Conservation (phyloP, 225 moss, liverwort and hornwort species). For the Polytrichum formosum region DNA sequence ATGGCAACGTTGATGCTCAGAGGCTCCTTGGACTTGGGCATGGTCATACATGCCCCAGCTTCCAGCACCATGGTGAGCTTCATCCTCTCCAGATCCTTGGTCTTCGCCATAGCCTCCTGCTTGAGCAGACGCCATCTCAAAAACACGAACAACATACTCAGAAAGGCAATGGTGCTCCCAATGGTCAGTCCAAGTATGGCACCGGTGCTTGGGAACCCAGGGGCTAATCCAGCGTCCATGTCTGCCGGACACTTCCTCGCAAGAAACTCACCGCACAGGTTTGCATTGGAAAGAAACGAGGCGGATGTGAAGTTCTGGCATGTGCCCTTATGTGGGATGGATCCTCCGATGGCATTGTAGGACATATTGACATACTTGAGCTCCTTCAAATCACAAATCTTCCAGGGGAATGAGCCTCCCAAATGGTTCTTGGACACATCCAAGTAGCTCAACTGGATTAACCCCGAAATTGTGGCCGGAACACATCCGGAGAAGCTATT, state of each 20-base stretch:
- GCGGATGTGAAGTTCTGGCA: slow-evolving; percentile 15
- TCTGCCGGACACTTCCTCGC: slow-evolving; percentile 3
- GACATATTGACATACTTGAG: slow-evolving; percentile 33
- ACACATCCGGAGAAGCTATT: slow-evolving; percentile 45
- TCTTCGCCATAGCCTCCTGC: slow-evolving; percentile 22
- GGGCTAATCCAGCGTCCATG: not conserved
- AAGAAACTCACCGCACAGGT: slow-evolving; percentile 26
- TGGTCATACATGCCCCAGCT: slow-evolving; percentile 48
- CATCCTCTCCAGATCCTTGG: slow-evolving; percentile 62
- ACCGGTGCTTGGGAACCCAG: slow-evolving; percentile 16
- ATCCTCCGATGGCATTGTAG: slow-evolving; percentile 25
- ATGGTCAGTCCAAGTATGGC: slow-evolving; percentile 63
- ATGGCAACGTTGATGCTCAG: slow-evolving; percentile 88
- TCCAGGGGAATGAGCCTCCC: slow-evolving; percentile 47
- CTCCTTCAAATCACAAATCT: slow-evolving; percentile 24
- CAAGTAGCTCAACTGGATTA: slow-evolving; percentile 42
- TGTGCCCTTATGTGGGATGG: slow-evolving; percentile 22
- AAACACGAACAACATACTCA: slow-evolving; percentile 36
- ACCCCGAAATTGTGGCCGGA: slow-evolving; percentile 41
- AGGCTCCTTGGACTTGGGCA: slow-evolving; percentile 71
- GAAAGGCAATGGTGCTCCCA: slow-evolving; percentile 48
- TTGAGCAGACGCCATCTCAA: slow-evolving; percentile 30
- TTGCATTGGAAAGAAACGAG: slow-evolving; percentile 26
- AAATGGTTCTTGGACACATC: slow-evolving; percentile 59
- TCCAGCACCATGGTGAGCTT: slow-evolving; percentile 77